A percentile compares a stretch with the other conserved stretches of the same genome.
phyloP scores from a whole-genome alignment of 139 green algal species.

The Marvania coccoides region DNA sequence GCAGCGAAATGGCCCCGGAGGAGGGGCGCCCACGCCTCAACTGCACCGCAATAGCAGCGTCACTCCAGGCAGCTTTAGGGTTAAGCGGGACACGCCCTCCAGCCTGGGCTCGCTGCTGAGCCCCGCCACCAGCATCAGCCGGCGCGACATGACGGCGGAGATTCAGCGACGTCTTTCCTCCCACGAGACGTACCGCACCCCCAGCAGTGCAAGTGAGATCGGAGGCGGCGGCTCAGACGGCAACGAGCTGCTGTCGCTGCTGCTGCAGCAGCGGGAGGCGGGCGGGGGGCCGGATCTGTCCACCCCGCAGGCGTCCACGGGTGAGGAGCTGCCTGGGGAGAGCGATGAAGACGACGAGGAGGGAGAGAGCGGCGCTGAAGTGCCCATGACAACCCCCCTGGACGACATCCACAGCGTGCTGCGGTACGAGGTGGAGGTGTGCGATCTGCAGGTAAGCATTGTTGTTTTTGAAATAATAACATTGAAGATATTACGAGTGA shows the following conservation, averaged over 20 bases:
- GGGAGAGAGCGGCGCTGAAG: not conserved
- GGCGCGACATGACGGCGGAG: not conserved
- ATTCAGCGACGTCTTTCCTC: not conserved
- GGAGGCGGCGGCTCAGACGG: not conserved
- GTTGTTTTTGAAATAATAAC: conserved; percentile 15
- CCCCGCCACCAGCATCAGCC: not conserved
- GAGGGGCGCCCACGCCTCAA: not conserved
- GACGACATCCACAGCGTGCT: conserved; percentile 18
- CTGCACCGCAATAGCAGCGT: not conserved
- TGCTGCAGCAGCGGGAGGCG: conserved; percentile 20
- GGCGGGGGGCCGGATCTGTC: not conserved
- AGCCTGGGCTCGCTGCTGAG: not conserved
- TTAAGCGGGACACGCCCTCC: not conserved
- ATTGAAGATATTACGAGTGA: not conserved
- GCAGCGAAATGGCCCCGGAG: not conserved
- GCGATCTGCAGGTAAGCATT: conserved; percentile 50
- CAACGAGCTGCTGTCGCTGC: conserved; percentile 24
- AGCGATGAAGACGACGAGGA: conserved; percentile 11
- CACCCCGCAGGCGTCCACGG: not conserved
- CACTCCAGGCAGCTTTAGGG: not conserved
- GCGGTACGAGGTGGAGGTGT: conserved; percentile 56
- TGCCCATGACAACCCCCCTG: conserved; percentile 14
- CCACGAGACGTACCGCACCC: not conserved
- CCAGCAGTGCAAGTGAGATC: not conserved
- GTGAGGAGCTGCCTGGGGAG: not conserved